Evolutionary conservation across 2,329 filamentous ascomycete genomes (phyloP).

Genomic region (Penicillium verrucosum): DNA sequence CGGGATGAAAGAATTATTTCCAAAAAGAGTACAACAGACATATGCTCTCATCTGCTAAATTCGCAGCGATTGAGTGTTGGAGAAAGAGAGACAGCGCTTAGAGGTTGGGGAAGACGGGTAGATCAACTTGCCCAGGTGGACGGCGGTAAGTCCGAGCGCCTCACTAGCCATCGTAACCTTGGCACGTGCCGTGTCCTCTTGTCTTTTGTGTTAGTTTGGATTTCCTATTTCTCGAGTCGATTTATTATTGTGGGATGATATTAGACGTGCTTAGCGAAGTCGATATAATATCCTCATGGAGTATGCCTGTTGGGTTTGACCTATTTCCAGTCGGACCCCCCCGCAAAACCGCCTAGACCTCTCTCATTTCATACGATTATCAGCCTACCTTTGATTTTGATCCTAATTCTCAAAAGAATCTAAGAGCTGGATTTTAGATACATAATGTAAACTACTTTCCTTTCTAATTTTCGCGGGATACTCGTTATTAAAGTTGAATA

Average conservation of each 20-base stretch:
- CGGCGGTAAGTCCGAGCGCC: constrained; percentile 19
- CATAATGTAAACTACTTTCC: neutral
- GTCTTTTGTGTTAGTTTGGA: neutral
- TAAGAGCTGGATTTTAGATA: neutral
- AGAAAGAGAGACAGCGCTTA: constrained; percentile 13
- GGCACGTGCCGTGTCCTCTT: constrained; percentile 5
- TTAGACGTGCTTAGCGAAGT: neutral
- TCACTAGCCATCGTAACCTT: constrained; percentile 6
- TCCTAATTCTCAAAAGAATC: too few relatives aligned
- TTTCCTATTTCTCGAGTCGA: neutral
- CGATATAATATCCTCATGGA: neutral
- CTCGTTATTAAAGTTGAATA: neutral
- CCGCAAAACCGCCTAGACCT: neutral
- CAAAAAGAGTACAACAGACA: neutral
- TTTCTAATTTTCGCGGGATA: neutral
- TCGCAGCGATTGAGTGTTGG: neutral
- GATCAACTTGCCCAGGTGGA: constrained; percentile 2
- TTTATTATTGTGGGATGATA: neutral
- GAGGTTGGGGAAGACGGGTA: constrained; percentile 10
- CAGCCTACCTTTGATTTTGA: neutral
- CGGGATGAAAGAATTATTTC: neutral
- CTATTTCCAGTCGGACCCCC: neutral
- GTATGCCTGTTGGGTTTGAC: neutral
- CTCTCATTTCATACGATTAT: neutral
- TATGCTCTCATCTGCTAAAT: neutral